Evolutionary conservation across 2,329 filamentous ascomycete species (phyloP).

Genomic region (Claviceps pazoutovae): DNA sequence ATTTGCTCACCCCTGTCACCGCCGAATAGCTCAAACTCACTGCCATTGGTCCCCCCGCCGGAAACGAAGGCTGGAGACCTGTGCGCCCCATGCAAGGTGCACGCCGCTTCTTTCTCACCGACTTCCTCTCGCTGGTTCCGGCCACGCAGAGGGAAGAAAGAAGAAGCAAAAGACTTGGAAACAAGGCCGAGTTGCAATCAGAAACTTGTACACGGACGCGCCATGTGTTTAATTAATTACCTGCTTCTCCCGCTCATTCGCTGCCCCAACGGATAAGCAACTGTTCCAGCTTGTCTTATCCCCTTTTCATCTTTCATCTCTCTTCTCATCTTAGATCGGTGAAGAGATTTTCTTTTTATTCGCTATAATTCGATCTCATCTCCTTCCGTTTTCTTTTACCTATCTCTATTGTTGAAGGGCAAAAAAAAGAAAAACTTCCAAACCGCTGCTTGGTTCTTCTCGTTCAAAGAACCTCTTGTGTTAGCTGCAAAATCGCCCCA

Average conservation of each 20-base stretch:
- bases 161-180: neutral
- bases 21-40: slow-evolving; percentile 7
- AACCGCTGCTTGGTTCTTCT: neutral
- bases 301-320: neutral
- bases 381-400: neutral
- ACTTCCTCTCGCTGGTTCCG: neutral
- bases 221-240: neutral
- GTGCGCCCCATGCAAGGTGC: slow-evolving; percentile 5
- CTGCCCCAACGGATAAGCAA: neutral
- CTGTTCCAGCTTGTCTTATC: neutral
- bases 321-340: neutral
- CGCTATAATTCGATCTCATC: neutral
- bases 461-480: too few species aligned
- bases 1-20: slow-evolving; percentile 8
- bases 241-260: neutral
- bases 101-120: slow-evolving; percentile 6
- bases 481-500: too few species aligned
- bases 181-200: neutral
- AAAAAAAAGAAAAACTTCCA: too few species aligned
- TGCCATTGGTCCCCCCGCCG: slow-evolving; percentile 9
- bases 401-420: neutral
- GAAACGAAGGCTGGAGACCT: neutral
- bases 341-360: slow-evolving; percentile 1
- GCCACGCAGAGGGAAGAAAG: neutral
- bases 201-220: neutral